Evolutionary conservation across 768 basidiomycete species (phyloP).

Genomic region (Suillus hirtellus): DNA sequence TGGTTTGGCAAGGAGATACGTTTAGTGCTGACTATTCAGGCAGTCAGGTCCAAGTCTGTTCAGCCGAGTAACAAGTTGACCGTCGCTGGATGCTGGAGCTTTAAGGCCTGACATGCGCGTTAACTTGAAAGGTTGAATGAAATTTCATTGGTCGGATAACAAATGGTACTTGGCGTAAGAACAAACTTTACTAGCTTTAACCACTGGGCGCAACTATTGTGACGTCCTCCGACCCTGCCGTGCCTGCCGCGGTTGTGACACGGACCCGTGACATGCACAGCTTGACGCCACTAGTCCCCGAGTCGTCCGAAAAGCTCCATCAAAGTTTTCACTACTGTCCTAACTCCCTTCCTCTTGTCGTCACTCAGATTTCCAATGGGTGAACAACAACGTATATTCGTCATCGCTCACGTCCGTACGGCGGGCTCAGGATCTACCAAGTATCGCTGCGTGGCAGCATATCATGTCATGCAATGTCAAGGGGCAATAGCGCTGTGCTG

Average conservation of each 20-base stretch:
- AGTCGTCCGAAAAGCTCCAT: too few species aligned
- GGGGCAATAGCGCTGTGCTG: background rate
- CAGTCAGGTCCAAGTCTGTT: background rate
- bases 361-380: background rate
- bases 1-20: background rate
- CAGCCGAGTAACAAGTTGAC: background rate
- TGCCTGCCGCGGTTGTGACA: too few species aligned
- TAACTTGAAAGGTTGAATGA: background rate
- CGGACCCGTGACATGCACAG: too few species aligned
- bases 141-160: constrained; percentile 1
- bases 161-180: background rate
- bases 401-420: background rate
- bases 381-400: background rate
- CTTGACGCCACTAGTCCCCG: too few species aligned
- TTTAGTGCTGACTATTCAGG: background rate
- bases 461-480: background rate
- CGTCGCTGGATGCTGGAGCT: background rate
- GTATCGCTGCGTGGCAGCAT: background rate
- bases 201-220: too few species aligned
- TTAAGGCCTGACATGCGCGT: background rate
- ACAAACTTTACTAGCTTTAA: too few species aligned
- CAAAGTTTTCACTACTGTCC: too few species aligned
- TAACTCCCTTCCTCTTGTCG: too few species aligned
- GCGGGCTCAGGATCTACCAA: background rate
- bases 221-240: too few species aligned